Evolutionary conservation across 2,329 filamentous ascomycete genomes (phyloP).

Genomic region (Pezicula neosporulosa): DNA sequence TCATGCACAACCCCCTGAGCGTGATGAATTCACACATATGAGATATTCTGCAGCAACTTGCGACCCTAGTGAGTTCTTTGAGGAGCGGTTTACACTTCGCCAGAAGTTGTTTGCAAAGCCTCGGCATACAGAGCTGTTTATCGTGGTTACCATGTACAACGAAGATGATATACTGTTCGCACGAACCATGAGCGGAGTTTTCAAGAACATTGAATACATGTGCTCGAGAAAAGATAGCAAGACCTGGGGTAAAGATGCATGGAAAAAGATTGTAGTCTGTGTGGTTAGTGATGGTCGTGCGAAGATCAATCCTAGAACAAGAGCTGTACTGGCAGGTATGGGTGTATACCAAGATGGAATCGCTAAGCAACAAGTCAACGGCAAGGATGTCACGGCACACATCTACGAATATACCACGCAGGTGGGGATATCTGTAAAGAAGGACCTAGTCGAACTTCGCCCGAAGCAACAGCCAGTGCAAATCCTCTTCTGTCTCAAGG

Average conservation of each 20-base stretch:
- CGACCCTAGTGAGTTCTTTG: slow-evolving; percentile 84
- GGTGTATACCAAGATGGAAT: slow-evolving; percentile 98
- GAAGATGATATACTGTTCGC: slow-evolving; percentile 96
- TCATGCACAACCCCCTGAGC: slow-evolving; percentile 74
- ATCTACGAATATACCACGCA: slow-evolving; percentile 95
- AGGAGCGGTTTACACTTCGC: slow-evolving; percentile 85
- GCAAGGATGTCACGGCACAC: slow-evolving; percentile 93
- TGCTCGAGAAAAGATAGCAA: slow-evolving; percentile 90
- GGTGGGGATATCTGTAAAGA: slow-evolving; percentile 85
- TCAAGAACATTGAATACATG: slow-evolving; percentile 99
- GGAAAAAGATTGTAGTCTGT: slow-evolving; percentile 99
- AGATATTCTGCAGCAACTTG: slow-evolving; percentile 93
- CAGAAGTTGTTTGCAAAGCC: slow-evolving; percentile 91
- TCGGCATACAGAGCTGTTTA: slow-evolving; percentile 90
- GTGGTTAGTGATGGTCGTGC: slow-evolving; percentile 95
- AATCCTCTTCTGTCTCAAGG: slow-evolving; percentile 96
- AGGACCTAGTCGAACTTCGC: slow-evolving; percentile 79
- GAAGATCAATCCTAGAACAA: slow-evolving; percentile 92
- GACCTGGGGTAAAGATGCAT: slow-evolving; percentile 97
- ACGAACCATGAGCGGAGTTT: slow-evolving; percentile 91
- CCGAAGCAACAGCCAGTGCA: slow-evolving; percentile 88
- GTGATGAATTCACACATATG: slow-evolving; percentile 90
- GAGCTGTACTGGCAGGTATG: slow-evolving; percentile 85
- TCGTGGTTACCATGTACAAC: slow-evolving; percentile 98
- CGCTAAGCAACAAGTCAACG: slow-evolving; percentile 96